Conservation (phyloP, 495 filamentous ascomycete genomes). For the Neurospora discreta region DNA sequence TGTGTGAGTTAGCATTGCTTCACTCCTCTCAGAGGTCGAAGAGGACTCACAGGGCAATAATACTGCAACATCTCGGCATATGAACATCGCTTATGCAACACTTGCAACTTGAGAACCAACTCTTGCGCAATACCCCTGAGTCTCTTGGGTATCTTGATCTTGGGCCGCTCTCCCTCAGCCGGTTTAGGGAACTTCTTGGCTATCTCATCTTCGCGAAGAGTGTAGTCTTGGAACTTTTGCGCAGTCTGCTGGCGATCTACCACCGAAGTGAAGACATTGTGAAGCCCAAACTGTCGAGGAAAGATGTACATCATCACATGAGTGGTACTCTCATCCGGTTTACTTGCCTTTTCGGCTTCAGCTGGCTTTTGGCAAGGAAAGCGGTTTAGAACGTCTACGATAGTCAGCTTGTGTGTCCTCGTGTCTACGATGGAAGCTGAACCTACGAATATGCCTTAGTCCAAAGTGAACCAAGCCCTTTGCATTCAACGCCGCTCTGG, state of each 20-base stretch:
- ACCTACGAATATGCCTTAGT: constrained; percentile 61
- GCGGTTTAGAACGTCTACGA: constrained; percentile 74
- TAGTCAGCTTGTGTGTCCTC: not conserved
- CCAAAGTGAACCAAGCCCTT: constrained; percentile 61
- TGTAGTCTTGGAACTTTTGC: constrained; percentile 71
- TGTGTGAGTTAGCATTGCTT: too few relatives aligned
- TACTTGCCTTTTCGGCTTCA: constrained; percentile 7
- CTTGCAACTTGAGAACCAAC: constrained; percentile 58
- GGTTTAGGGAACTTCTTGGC: constrained; percentile 21
- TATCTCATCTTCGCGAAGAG: constrained; percentile 76
- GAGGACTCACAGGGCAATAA: constrained; percentile 45
- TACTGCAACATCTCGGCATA: constrained; percentile 66
- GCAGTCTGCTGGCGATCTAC: constrained; percentile 52
- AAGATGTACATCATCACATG: constrained; percentile 90
- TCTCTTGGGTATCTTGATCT: constrained; percentile 56
- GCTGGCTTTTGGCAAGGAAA: constrained; percentile 33
- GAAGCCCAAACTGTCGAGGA: constrained; percentile 76
- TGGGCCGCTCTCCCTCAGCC: constrained; percentile 3
- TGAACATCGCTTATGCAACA: constrained; percentile 58
- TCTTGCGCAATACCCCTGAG: constrained; percentile 50
- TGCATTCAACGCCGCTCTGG: constrained; percentile 54
- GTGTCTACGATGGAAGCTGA: too few relatives aligned
- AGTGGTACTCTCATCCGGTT: constrained; percentile 43
- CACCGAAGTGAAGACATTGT: constrained; percentile 76
- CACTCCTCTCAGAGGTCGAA: too few relatives aligned